A percentile compares a stretch with the other conserved stretches of the same genome.
phyloP scores from a whole-genome alignment of 2,329 filamentous ascomycete genomes.

The Venturia nashicola region DNA sequence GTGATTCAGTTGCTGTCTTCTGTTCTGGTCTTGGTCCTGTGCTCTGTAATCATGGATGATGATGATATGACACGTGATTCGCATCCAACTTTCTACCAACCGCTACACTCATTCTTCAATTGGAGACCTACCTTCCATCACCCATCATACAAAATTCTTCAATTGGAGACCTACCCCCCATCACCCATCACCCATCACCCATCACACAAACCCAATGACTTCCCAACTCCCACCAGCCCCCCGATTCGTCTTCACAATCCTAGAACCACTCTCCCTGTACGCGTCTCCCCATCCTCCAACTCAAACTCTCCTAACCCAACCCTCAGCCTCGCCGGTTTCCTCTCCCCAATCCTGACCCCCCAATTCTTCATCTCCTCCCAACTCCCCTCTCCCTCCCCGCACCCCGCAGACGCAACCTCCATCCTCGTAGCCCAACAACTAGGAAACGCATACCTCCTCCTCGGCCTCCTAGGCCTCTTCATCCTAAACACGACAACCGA shows the following conservation, averaged over 20 bases:
- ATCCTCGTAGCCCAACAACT: constrained; percentile 54
- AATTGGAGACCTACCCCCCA: too few relatives aligned
- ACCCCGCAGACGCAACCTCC: constrained; percentile 2
- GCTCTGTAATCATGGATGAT: neutral
- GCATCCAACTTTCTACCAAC: too few relatives aligned
- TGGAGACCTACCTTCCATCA: too few relatives aligned
- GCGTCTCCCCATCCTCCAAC: neutral
- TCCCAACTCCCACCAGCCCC: constrained; percentile 12
- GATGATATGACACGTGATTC: neutral
- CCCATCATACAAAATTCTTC: too few relatives aligned
- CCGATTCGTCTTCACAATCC: constrained; percentile 12
- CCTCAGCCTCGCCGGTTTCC: constrained; percentile 12
- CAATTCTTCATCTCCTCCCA: constrained; percentile 14
- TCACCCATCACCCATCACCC: too few relatives aligned
- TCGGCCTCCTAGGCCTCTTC: constrained; percentile 51
- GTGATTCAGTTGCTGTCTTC: neutral
- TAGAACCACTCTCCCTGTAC: constrained; percentile 15
- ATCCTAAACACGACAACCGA: constrained; percentile 54
- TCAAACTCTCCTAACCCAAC: neutral
- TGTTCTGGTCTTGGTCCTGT: neutral
- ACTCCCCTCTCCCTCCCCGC: constrained; percentile 7
- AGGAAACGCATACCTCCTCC: constrained; percentile 56
- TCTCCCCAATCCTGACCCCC: constrained; percentile 13
- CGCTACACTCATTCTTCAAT: too few relatives aligned
- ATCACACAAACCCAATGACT: constrained; percentile 11